Base-by-base conservation (phyloP, 2,329 filamentous ascomycete species). In the Rhexocercosporidium sp. region DNA sequence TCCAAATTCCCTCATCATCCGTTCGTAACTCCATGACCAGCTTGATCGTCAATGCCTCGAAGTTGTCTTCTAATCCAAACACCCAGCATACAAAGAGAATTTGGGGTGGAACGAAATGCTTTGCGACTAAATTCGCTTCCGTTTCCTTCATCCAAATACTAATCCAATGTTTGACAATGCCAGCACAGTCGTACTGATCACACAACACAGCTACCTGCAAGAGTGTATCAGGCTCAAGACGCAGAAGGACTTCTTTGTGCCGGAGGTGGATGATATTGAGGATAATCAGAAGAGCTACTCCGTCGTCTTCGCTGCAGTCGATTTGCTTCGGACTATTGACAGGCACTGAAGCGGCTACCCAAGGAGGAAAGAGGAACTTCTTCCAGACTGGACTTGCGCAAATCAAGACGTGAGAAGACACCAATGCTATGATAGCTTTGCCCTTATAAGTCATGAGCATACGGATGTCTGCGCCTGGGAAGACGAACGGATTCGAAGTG, bases 291-390 rank as follows among this genome's bases (percentile, higher is more conserved):
- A 62, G 46, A 7, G 60, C 47, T 11, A 31, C 60, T 22, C 20
- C 34, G 18, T 62, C 27, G 16, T 62, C 60, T 12, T n/a, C 46
- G 22, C 20, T 51, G 22, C 60, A 62, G 6, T 62, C 60, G 16
- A 62, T 41, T n/a, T n/a, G 20, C 20, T 41, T 54, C 3, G 25
- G n/a, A 16, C 4, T 11, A 37, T 6, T 37, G 8, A 11, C 8
- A 7, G 34, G 34, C 5, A 11, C 8, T 37, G 34, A 11, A 2
- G 34, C 4, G 0, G 34, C 2, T 11, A 11, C 20, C n/a, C 11
- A 37, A 9, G 49, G 49, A 31, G 49, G 49, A 53, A 53, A 53
- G 1, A 53, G 16, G 16, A 53, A 53, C 5, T 31, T 53, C 14
- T 53, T 53, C 22, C 27, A 25, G 6, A 53, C 49, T 2, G 49